Evolutionary conservation across 1,284 basidiomycete species (phyloP), one percentile per base, ranked within the genome.

Genomic region (Stereum hirsutum): DNA sequence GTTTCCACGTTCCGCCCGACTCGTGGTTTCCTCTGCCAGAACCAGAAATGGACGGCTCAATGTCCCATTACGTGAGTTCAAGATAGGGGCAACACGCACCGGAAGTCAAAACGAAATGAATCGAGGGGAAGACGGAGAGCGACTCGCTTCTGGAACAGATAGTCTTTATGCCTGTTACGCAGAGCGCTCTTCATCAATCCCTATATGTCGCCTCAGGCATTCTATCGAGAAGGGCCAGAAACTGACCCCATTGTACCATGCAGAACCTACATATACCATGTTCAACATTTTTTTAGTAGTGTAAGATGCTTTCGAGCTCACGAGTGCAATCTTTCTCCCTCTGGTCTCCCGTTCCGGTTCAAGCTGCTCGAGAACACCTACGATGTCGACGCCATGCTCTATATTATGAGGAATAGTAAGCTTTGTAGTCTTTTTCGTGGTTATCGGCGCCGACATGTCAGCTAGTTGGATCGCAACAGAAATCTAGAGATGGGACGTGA

Each of bases 71-170:
- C 23, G 15, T 5, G 45, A 8, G 39, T 26, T 12, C 26, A 12
- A 28, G 35, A 39, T 28, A 20, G 28, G 32, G 26, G 39, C 8
- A 14, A 33, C 12, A 60, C 74, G 45, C 52, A 85, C 85, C 87
- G 72, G 61, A 91, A 91, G 56, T 91, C 88, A 55, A 91, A 89
- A 26, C 87, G 73, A 56, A 89, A 88, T 1, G 84, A 87, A 57
- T 90, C 87, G 23, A 86, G 57, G 0, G 84, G 81, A 6, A 90
- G 59, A n/a, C 65, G 68, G 20, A 62, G 57, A 1, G 81, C 84
- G 10, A 90, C 73, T n/a, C 70, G 74, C 53, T 79, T 81, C 60
- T 86, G 83, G 63, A 83, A 89, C 40, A 88, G 61, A 63, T 90
- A 90, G 57, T 91, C 82, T 53, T 88, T 88, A 58, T 89, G 86